Evolutionary conservation across 208 protist genomes (phyloP).

Genomic region (Acanthamoeba sp.): DNA sequence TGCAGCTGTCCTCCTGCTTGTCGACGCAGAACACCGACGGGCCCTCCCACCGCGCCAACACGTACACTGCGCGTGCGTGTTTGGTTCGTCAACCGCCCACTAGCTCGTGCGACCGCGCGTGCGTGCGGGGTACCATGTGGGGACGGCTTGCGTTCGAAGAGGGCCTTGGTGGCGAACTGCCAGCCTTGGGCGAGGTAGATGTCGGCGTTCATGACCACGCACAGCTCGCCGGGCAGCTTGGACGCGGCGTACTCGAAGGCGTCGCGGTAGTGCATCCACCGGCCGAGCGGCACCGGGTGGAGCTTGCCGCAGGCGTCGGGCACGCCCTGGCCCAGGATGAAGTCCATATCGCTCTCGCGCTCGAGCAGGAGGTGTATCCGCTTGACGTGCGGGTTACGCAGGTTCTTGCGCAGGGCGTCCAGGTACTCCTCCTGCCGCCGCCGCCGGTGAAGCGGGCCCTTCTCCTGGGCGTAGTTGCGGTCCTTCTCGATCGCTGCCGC

Average conservation of each 20-base stretch:
- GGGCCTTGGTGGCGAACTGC: not conserved
- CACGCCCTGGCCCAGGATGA: not conserved
- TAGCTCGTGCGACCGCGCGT: not conserved
- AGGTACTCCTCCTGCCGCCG: slow-evolving; percentile 43
- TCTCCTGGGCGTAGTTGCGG: not conserved
- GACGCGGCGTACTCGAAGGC: slow-evolving; percentile 6
- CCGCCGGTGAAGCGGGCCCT: not conserved
- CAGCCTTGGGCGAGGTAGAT: slow-evolving; percentile 45
- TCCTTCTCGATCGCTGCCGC: slow-evolving; percentile 7
- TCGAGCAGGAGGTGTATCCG: slow-evolving; percentile 7
- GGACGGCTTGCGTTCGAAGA: not conserved
- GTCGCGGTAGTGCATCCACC: slow-evolving; percentile 45
- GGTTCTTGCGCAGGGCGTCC: slow-evolving; percentile 17
- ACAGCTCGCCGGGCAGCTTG: slow-evolving; percentile 3
- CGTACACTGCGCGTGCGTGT: slow-evolving; percentile 31
- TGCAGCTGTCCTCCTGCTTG: not conserved
- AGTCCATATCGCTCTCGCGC: not conserved
- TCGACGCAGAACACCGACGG: slow-evolving; percentile 37
- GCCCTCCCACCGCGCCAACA: slow-evolving; percentile 25
- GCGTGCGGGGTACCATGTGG: not conserved
- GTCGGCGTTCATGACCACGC: slow-evolving; percentile 30
- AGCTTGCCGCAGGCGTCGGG: slow-evolving; percentile 38
- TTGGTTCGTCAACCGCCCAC: too few relatives aligned
- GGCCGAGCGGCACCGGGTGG: not conserved
- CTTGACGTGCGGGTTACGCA: slow-evolving; percentile 24